Evolutionary conservation across 306 rosid genomes (phyloP), one percentile per base, ranked within the genome.

Genomic region (Benincasa hispida): DNA sequence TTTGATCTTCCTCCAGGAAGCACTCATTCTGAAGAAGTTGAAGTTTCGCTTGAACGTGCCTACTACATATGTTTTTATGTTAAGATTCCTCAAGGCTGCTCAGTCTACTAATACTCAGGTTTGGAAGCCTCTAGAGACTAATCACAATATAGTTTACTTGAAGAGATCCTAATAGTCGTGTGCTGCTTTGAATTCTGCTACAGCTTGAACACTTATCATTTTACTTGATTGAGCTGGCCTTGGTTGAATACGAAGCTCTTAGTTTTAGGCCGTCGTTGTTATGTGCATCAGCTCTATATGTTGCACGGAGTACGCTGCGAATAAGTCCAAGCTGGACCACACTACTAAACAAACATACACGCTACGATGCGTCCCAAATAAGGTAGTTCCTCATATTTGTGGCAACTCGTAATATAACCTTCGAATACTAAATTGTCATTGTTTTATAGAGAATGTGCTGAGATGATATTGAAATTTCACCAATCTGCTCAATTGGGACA

Each of bases 61-160:
- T 47, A 94, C 96, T 76, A 94, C 89, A n/a, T 94, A 91, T 76
- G 94, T 91, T 79, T 94, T 91, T 56, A 82, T 91, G 96, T 80
- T 90, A 86, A 90, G 98, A 81, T 91, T 94, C 84, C 92, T 91
- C 60, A 94, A 91, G 88, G 98, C 98, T 74, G 87, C 93, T 65
- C 94, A 83, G 84, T 84, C 98, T 60, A 85, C 98, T 60, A 86
- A 89, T 65, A 74, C 22, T 28, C 88, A 87, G 96, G 98, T 93
- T 82, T 69, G 68, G 30, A 50, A 48, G 66, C 56, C 35, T 41
- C 22, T 22, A 7, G 10, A 24, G 9, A 24, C 75, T 42, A 41
- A n/a, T 45, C 35, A 45, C 7, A 34, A 41, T 42, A 45, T 69
- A 14, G 11, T 69, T 42, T 22, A 12, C 56, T 25, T 45, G 17